A percentile compares a stretch with the other conserved stretches of the same genome.
phyloP scores from a whole-genome alignment of 345 rosid species.

The Schrenkiella parvula region DNA sequence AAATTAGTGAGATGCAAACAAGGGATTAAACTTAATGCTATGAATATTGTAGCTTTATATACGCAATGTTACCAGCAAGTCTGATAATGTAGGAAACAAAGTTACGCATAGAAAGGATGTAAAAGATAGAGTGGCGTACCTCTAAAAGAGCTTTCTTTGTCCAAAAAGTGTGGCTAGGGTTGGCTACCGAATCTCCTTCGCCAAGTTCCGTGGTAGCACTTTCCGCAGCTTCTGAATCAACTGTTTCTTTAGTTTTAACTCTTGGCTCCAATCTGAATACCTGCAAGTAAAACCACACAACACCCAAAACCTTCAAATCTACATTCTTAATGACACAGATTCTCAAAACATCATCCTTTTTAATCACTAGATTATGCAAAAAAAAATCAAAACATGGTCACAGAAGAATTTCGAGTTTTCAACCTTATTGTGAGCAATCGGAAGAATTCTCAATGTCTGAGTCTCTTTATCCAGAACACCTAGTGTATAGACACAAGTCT shows the following conservation, averaged over 20 bases:
- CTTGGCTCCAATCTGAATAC: constrained; percentile 74
- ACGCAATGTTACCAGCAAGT: not conserved
- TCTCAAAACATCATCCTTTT: not conserved
- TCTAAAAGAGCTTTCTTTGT: constrained; percentile 41
- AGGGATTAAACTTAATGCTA: not conserved
- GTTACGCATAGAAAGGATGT: not conserved
- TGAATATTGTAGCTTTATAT: not conserved
- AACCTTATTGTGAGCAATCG: constrained; percentile 82
- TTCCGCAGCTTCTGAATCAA: constrained; percentile 35
- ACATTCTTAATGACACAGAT: not conserved
- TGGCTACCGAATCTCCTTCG: constrained; percentile 18
- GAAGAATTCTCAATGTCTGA: constrained; percentile 56
- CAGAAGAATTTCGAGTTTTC: not conserved
- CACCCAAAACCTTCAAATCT: not conserved
- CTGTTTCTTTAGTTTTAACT: constrained; percentile 27
- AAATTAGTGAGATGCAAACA: not conserved
- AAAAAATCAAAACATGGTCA: not conserved
- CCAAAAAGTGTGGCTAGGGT: constrained; percentile 35
- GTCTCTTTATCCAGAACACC: constrained; percentile 71
- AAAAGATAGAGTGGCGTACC: constrained; percentile 36
- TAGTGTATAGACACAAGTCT: constrained; percentile 56
- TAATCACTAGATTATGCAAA: not conserved
- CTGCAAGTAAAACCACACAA: constrained; percentile 33
- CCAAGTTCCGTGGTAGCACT: constrained; percentile 31
- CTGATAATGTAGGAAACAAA: not conserved